A percentile compares a stretch with the other conserved stretches of the same genome.
Evolutionary conservation across 345 rosid genomes (phyloP).

Genomic region (Acer saccharum): DNA sequence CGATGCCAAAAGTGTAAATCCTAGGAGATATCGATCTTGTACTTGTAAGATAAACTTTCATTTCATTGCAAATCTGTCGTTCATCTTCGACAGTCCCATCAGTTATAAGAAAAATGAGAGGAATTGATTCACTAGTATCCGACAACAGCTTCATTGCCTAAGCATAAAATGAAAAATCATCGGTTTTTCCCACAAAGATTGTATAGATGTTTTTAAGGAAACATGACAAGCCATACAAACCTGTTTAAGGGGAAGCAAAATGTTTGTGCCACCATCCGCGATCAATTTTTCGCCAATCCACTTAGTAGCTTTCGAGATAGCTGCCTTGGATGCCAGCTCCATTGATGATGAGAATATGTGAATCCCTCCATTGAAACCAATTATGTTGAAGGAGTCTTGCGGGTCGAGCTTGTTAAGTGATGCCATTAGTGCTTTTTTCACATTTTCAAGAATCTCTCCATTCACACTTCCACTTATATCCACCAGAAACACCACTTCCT

Average conservation of each 20-base stretch:
- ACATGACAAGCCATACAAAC: slow-evolving; percentile 29
- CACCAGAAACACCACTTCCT: slow-evolving; percentile 70
- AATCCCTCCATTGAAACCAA: slow-evolving; percentile 78
- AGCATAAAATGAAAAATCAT: not conserved
- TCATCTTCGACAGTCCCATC: slow-evolving; percentile 93
- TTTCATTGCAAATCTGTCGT: slow-evolving; percentile 65
- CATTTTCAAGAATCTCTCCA: slow-evolving; percentile 63
- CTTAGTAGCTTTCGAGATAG: slow-evolving; percentile 51
- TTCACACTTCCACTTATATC: slow-evolving; percentile 90
- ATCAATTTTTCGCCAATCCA: slow-evolving; percentile 62
- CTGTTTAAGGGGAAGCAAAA: slow-evolving; percentile 66
- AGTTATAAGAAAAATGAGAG: slow-evolving; percentile 80
- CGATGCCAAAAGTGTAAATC: slow-evolving; percentile 84
- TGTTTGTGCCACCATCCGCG: slow-evolving; percentile 72
- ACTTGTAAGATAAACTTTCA: slow-evolving; percentile 43
- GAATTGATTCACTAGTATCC: slow-evolving; percentile 53
- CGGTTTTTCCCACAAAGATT: not conserved
- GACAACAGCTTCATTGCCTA: slow-evolving; percentile 83
- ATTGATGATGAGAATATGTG: slow-evolving; percentile 58
- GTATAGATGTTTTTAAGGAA: not conserved
- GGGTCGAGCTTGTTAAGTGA: slow-evolving; percentile 54
- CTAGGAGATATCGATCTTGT: slow-evolving; percentile 62
- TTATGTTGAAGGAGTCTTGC: slow-evolving; percentile 81
- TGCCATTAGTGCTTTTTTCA: slow-evolving; percentile 59
- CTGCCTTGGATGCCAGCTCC: slow-evolving; percentile 65